Base-by-base conservation (phyloP, 1,284 basidiomycete species). In the Boletus albobrunnescens region DNA sequence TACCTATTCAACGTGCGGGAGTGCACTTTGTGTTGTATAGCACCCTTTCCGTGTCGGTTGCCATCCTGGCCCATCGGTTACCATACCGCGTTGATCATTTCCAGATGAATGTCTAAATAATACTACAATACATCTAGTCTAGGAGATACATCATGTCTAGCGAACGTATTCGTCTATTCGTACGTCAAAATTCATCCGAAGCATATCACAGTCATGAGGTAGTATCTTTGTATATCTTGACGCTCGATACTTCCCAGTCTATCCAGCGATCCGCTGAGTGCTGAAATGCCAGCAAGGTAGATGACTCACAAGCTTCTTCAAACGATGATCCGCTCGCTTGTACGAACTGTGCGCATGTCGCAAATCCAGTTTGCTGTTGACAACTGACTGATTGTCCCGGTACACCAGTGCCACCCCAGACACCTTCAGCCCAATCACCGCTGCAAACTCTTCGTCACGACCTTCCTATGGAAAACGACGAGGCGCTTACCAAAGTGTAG, bases 371-470 rank as follows among this genome's bases (percentile, higher is more conserved):
- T 55, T 77, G 73, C 56, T 81, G 71, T n/a, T 87, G 87, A 60
- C 92, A 95, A 60, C 84, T 89, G 63, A 83, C 75, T 6, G 78
- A 79, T 68, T 93, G 88, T 41, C 91, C 91, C 6, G 87, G 86
- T 50, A 82, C 74, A 35, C 85, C 86, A 37, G 82, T 70, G 22
- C 67, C 53, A 42, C 67, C 71, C 91, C 91, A 94, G n/a, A 80
- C 84, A 36, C 73, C 74, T 41, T 83, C 81, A 12, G 91, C 91
- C 93, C 90, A 94, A 56, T 92, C 87, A 52, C 91, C 91, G 58
- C 90, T 91, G 58, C n/a, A 54, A 19, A 46, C 23, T 44, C 46
- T 46, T 27, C 11, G 36, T 35, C 28, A 52, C 24, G 12, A 36
- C 17, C 56, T 52, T 35, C 17, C 7, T 4, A n/a, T 13, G 53